Base-by-base conservation (phyloP, 768 basidiomycete species). In the Boletus rubropictus region DNA sequence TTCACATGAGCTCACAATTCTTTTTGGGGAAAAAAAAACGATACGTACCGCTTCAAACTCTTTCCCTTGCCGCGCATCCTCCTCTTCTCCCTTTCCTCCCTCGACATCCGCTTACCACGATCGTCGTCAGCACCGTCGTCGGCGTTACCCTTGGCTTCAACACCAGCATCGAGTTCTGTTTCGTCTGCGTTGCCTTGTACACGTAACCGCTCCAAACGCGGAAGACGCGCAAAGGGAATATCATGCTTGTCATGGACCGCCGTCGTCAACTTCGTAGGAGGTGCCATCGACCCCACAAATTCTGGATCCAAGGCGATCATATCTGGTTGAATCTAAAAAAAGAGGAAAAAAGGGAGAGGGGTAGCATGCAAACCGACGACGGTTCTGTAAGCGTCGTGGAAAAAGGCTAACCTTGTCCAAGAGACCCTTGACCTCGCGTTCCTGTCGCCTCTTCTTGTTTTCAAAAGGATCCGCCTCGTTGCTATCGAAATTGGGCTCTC, bases 401-500 rank as follows among this genome's bases (percentile, higher is more conserved):
- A 31, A 14, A 21, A 17, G 10, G 53, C 68, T 7, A 18, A 86
- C 85, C 77, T 95, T 94, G 65, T 99, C 95, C 50, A 99, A 70
- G 11, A 99, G 77, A 36, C 75, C 78, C 63, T 88, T 84, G 58
- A 98, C 91, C 66, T 98, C 96, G 47, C 89, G 76, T 70, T 98
- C 96, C 45, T 89, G 75, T 48, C 92, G 69, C 18, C 86, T 75
- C 52, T 80, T 83, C 64, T 78, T 81, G 59, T 84, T 79, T 67
- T 99, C 95, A 70, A 87, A 97, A 3, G 94, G 92, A 78, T 99
- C 94, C 0, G 91, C 89, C 65, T 98, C 96, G 12, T 76, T 65
- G 48, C 86, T 88, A 60, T 99, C 96, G 63, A 93, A 95, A 73
- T 96, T 93, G 38, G 94, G 81, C 65, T 98, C 94, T 28, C 95